A percentile compares a stretch with the other conserved stretches of the same genome.
Evolutionary conservation across 345 rosid genomes (phyloP).

Genomic region (Kandelia obovata): DNA sequence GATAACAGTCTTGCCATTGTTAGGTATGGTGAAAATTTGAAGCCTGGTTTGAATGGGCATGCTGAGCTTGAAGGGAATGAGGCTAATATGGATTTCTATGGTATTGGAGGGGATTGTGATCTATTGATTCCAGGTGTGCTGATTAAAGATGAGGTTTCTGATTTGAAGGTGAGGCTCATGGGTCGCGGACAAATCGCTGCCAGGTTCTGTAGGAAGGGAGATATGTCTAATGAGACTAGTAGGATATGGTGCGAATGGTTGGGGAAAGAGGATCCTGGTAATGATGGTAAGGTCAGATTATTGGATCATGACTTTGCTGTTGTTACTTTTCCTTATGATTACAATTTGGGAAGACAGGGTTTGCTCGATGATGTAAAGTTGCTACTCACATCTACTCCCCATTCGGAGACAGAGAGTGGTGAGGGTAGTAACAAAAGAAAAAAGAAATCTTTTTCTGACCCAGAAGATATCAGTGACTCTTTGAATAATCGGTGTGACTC

Average conservation of each 20-base stretch:
- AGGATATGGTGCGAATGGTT: slow-evolving; percentile 97
- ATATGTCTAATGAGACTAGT: slow-evolving; percentile 30
- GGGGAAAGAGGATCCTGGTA: slow-evolving; percentile 40
- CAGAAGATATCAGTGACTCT: slow-evolving; percentile 65
- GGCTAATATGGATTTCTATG: slow-evolving; percentile 2
- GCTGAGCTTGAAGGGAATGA: slow-evolving; percentile 10
- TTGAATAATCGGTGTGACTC: slow-evolving; percentile 53
- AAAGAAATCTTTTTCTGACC: slow-evolving; percentile 73
- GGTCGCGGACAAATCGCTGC: slow-evolving; percentile 67
- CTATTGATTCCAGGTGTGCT: slow-evolving; percentile 52
- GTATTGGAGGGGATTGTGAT: slow-evolving; percentile 20
- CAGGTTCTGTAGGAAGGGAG: slow-evolving; percentile 40
- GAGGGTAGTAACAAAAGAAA: slow-evolving; percentile 44
- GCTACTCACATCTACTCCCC: slow-evolving; percentile 48
- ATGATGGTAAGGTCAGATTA: slow-evolving; percentile 31
- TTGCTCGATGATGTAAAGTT: slow-evolving; percentile 50
- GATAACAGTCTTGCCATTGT: slow-evolving; percentile 52
- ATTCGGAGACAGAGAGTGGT: slow-evolving; percentile 34
- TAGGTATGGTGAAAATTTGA: slow-evolving; percentile 34
- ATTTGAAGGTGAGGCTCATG: slow-evolving; percentile 49
- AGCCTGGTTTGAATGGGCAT: slow-evolving; percentile 12
- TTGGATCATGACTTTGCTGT: slow-evolving; percentile 37
- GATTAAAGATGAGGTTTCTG: slow-evolving; percentile 53
- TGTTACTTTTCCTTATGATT: slow-evolving; percentile 15
- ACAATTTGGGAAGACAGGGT: slow-evolving; percentile 73